Base-by-base conservation (phyloP, 768 basidiomycete species). In the Macrolepiota fuliginosa region DNA sequence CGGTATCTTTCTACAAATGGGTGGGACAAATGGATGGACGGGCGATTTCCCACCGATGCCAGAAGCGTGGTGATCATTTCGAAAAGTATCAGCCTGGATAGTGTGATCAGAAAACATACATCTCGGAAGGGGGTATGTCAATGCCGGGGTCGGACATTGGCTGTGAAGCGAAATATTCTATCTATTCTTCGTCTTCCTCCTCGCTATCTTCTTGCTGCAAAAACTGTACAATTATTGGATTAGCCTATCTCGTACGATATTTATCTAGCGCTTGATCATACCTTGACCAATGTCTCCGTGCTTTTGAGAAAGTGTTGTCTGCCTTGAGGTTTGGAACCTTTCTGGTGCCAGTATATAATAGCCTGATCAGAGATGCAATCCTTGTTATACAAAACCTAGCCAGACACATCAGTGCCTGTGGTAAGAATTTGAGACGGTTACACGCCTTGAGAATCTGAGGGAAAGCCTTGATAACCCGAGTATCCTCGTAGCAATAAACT, bases 291-390 rank as follows among this genome's bases (percentile, higher is more conserved):
- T 17, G 91, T 71, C 70, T 92, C 91, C 0, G 93, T 90, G 61
- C 81, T 86, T 77, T 93, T 96, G 67, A 98, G 77, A 82, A 99
- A 98, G 73, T 95, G 91, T 74, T 97, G 94, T 70, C 90, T 88
- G 53, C 96, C 96, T 74, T 98, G 93, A 0, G 94, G 86, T 76
- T 94, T 97, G 52, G 95, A 91, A 55, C 97, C 96, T 77, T 99
- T 99, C 77, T 92, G 89, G 76, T 94, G 81, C 96, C 96, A 99
- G 75, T 97, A 98, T 62, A 98, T 90, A 70, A 99, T 96, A 63
- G 96, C 95, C 71, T 96, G 90, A 70, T 96, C 94, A 58, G 94
- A 92, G 67, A 98, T 83, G 75, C 94, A 94, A 69, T 99, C 96
- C 69, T 91, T 88, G 78, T 96, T 96, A 79, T 97, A 98, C 74